Percentiles rank a stretch among this genome's conserved stretches.
Conservation (phyloP, 345 rosid genomes). For the Barbarea vulgaris region DNA sequence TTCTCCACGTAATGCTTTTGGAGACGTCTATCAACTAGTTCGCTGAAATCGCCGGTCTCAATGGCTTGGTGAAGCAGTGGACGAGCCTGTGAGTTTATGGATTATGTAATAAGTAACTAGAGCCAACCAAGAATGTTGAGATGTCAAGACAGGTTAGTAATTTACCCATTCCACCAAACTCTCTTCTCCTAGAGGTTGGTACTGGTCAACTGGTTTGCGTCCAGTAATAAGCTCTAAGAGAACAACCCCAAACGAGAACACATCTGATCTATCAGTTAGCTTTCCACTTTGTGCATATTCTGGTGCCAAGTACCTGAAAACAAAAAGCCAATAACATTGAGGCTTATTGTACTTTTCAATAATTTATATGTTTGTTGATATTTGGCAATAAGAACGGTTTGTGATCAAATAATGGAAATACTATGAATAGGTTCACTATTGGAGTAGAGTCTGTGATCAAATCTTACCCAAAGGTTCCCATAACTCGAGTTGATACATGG, state of each 20-base stretch:
- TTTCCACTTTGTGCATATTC: slow-evolving; percentile 98
- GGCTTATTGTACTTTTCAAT: neutral
- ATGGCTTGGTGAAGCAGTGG: slow-evolving; percentile 67
- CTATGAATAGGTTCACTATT: neutral
- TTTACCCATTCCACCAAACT: slow-evolving; percentile 97
- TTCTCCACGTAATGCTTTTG: slow-evolving; percentile 69
- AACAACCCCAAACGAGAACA: slow-evolving; percentile 93
- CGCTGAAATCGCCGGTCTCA: slow-evolving; percentile 69
- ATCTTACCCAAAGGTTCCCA: slow-evolving; percentile 98
- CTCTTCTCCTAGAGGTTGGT: slow-evolving; percentile 90
- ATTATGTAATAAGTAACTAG: neutral
- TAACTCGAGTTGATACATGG: slow-evolving; percentile 98
- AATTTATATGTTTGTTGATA: neutral
- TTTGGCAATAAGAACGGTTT: neutral
- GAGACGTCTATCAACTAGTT: slow-evolving; percentile 76
- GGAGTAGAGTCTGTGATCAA: slow-evolving; percentile 8
- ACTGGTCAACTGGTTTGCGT: slow-evolving; percentile 83
- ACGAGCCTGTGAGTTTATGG: slow-evolving; percentile 63
- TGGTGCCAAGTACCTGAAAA: slow-evolving; percentile 87
- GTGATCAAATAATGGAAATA: neutral
- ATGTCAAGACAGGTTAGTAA: slow-evolving; percentile 1
- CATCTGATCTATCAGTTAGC: slow-evolving; percentile 92
- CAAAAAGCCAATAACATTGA: slow-evolving; percentile 10
- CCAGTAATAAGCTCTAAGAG: slow-evolving; percentile 95
- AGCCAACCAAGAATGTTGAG: neutral